Evolutionary conservation across 2,329 filamentous ascomycete genomes (phyloP).

Genomic region (Zymoseptoria passerinii): DNA sequence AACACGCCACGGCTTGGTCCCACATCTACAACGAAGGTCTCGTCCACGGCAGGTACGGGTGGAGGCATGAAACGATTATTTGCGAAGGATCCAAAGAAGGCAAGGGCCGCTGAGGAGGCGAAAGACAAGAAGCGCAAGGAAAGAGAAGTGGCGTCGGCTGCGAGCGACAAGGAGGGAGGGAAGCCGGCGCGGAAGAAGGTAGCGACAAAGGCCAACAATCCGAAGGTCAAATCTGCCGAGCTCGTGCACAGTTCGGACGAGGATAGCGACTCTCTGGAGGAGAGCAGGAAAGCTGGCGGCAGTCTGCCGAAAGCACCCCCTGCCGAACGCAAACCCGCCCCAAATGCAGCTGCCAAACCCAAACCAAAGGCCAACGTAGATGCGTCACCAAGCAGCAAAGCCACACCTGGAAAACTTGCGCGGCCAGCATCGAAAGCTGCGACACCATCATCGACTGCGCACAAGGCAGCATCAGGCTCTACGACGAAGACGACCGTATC

Average conservation of each 20-base stretch:
- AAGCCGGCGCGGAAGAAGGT: slow-evolving; percentile 22
- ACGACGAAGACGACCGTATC: slow-evolving; percentile 15
- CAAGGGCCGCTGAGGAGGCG: slow-evolving; percentile 31
- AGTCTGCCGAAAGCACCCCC: slow-evolving; percentile 15
- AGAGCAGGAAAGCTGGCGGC: slow-evolving; percentile 21
- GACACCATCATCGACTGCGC: slow-evolving; percentile 5
- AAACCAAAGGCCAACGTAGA: slow-evolving; percentile 10
- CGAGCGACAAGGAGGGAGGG: slow-evolving; percentile 22
- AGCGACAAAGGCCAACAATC: slow-evolving; percentile 28
- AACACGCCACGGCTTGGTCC: slow-evolving; percentile 23
- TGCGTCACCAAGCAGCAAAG: slow-evolving; percentile 16
- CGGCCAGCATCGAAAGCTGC: slow-evolving; percentile 10
- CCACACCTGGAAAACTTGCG: slow-evolving; percentile 19
- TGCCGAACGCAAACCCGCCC: slow-evolving; percentile 7
- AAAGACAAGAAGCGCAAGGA: slow-evolving; percentile 41
- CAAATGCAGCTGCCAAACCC: slow-evolving; percentile 13
- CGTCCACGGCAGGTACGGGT: slow-evolving; percentile 22
- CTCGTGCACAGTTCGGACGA: slow-evolving; percentile 42
- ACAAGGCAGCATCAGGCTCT: not conserved
- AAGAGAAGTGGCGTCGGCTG: slow-evolving; percentile 27
- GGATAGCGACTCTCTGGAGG: slow-evolving; percentile 31
- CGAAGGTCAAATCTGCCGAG: slow-evolving; percentile 46
- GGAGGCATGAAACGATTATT: slow-evolving; percentile 32
- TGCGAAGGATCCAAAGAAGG: slow-evolving; percentile 37
- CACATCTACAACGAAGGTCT: slow-evolving; percentile 21